These are phyloP conservation scores for Fomitopsis betulina DNA, from an alignment of 1,284 basidiomycete genomes.

Conservation along the genomic window DNA sequence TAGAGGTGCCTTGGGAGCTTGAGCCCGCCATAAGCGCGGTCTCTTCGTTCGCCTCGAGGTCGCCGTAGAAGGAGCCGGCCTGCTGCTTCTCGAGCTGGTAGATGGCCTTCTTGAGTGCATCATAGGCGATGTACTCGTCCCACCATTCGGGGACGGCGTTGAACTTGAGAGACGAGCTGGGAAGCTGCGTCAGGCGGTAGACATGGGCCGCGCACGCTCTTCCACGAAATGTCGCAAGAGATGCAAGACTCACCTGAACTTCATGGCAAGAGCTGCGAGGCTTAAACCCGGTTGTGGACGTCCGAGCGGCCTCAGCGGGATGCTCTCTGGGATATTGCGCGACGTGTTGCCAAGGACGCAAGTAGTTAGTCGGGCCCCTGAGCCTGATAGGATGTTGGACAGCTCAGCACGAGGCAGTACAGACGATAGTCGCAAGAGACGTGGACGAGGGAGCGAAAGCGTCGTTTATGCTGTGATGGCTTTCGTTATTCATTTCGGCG, in stretches of 20 bases:
- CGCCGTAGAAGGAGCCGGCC: constrained; percentile 36
- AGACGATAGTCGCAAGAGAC: too few species aligned
- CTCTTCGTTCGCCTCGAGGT: constrained; percentile 58
- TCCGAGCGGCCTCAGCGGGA: constrained; percentile 24
- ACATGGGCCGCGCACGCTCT: too few species aligned
- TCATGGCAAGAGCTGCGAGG: constrained; percentile 42
- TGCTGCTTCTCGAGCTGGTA: constrained; percentile 80
- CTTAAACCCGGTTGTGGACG: constrained; percentile 13
- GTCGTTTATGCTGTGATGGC: too few species aligned
- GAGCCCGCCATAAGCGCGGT: constrained; percentile 45
- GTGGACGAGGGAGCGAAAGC: too few species aligned
- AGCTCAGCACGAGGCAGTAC: too few species aligned
- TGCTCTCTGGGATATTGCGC: constrained; percentile 18
- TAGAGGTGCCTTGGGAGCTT: constrained; percentile 30
- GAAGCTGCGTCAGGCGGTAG: neutral
- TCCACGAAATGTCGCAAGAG: too few species aligned
- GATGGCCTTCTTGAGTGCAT: constrained; percentile 82
- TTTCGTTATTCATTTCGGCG: too few species aligned
- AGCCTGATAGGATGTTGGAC: too few species aligned
- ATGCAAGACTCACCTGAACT: constrained; percentile 43
- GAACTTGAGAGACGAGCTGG: constrained; percentile 82
- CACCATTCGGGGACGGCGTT: constrained; percentile 95
- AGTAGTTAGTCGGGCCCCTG: neutral
- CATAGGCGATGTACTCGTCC: constrained; percentile 90
- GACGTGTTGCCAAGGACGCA: constrained; percentile 6